Evolutionary conservation across 257 asterid species (phyloP), one percentile per base, ranked within the genome.

Genomic region (Petrea volubilis): DNA sequence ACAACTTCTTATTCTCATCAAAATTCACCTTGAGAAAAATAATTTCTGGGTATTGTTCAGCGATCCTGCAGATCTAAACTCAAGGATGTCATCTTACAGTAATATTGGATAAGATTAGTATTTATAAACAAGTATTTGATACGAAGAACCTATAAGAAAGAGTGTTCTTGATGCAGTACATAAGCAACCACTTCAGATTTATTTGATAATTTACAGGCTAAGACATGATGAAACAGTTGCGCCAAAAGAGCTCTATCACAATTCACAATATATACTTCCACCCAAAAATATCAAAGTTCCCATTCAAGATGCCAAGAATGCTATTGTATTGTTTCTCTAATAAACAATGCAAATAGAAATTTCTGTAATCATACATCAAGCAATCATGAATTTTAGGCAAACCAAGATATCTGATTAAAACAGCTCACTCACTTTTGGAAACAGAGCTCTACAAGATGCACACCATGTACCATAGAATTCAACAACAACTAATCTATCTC

Each of bases 381-480:
- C 28, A 65, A 65, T 28, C 21, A 47, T n/a, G 3, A 29, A 65
- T 3, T 18, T n/a, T n/a, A n/a, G n/a, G n/a, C n/a, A n/a, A n/a
- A n/a, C n/a, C n/a, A 20, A 66, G 53, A 40, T 0, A 33, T n/a
- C 34, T 29, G 15, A 34, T 64, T 12, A 44, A 68, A 75, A 34
- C 6, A 60, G n/a, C 4, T n/a, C 20, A 21, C 75, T 53, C 66
- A 90, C 95, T 89, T 86, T 90, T 53, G 96, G 96, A 68, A 79
- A 90, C 67, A 90, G 74, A 55, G 95, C 95, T 80, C 92, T 85
- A 64, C 96, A 90, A 73, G 96, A 90, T 70, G 96, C 96, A 68
- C 96, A 90, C 96, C 96, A 90, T 43, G 96, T 80, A 36, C 88
- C 96, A 77, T 82, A 90, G 74, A 88, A 79, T 67, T 90, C 95